Evolutionary conservation across 176 grass and related monocot genomes (phyloP), one percentile per base, ranked within the genome.

Genomic region (Bothriochloa decipiens): DNA sequence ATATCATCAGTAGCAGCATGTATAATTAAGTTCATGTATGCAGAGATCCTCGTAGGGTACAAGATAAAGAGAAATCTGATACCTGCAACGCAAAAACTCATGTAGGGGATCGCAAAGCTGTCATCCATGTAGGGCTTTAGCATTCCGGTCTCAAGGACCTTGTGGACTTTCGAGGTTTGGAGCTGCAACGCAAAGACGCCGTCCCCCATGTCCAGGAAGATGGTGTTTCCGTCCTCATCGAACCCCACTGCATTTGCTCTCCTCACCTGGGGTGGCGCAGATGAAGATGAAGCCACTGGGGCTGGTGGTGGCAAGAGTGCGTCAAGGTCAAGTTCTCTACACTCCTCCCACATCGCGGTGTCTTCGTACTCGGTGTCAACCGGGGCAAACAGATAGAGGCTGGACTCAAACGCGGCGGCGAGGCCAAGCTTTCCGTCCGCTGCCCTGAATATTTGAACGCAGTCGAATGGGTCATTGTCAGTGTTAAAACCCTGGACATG

Each of bases 31-130:
- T 52, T 32, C 1, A 17, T 50, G 70, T 28, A 49, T 27, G 70
- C 70, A 73, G 5, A 47, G 13, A 49, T 49, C 46, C 46, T 49
- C 13, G 46, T 49, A 49, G 46, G 46, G 12, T 10, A 49, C 0
- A 49, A 15, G 13, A 46, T 18, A 32, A 18, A 6, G 12, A 49
- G 42, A 74, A 8, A 47, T 43, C 9, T 47, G 14, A 18, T 74
- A 74, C 25, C 70, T 49, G 43, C 13, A 6, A 49, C 15, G 70
- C 17, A 74, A 18, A 74, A 74, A 49, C 70, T 74, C 70, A 45
- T 47, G 70, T 73, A 47, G 41, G 70, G n/a, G 23, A 28, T 28
- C 6, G 28, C 17, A 8, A 26, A 47, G 41, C 42, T 17, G 15
- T 64, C 25, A 28, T 64, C 61, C 61, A 63, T 64, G 25, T 64